These are phyloP conservation scores for Oryza glaberrima DNA, from an alignment of 176 grass and related monocot species.

Conservation along the genomic window DNA sequence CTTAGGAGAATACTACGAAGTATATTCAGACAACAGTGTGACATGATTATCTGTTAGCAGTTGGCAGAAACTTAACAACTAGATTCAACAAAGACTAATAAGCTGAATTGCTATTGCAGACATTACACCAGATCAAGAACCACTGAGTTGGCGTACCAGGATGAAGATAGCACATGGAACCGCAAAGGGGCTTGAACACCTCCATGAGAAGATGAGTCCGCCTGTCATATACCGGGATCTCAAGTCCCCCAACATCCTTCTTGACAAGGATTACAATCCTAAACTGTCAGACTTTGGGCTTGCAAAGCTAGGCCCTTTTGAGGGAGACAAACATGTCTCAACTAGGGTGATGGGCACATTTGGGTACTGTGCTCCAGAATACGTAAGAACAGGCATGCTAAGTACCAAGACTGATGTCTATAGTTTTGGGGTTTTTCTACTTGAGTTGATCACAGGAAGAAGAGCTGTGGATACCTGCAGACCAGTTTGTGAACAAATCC, in stretches of 20 bases:
- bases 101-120: constrained; percentile 52
- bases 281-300: constrained; percentile 97
- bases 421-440: constrained; percentile 83
- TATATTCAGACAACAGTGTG: not conserved
- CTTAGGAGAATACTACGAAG: constrained; percentile 13
- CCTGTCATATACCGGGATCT: constrained; percentile 89
- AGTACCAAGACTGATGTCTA: constrained; percentile 86
- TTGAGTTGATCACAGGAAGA: constrained; percentile 86
- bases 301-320: constrained; percentile 62
- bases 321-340: constrained; percentile 49
- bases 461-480: constrained; percentile 65
- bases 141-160: constrained; percentile 72
- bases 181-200: constrained; percentile 80
- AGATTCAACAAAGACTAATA: constrained; percentile 7
- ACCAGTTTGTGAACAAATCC: constrained; percentile 61
- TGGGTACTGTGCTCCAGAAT: constrained; percentile 91
- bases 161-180: constrained; percentile 92
- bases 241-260: constrained; percentile 86
- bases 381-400: constrained; percentile 60
- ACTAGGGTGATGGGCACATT: constrained; percentile 85
- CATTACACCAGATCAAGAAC: constrained; percentile 48
- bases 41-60: constrained; percentile 7
- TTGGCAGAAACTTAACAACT: not conserved
- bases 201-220: constrained; percentile 70
- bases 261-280: constrained; percentile 67